Conservation (phyloP, 2,329 filamentous ascomycete genomes). For the Periconia sp. region DNA sequence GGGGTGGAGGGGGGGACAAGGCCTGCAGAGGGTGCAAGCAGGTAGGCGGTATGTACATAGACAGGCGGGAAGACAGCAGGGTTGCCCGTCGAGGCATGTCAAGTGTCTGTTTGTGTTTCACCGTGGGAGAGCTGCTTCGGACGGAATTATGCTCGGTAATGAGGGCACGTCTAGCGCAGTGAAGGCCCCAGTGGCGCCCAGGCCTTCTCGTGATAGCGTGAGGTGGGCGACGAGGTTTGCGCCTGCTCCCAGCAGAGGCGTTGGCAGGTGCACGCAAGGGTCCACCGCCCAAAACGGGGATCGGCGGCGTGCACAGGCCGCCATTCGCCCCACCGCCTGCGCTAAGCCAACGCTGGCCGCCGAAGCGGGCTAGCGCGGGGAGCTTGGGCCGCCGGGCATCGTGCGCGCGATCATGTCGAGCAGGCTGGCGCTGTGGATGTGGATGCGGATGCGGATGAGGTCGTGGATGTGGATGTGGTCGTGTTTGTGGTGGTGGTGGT, state of each 20-base stretch:
- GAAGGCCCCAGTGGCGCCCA: neutral
- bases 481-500: too few relatives aligned
- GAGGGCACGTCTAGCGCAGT: slow-evolving; percentile 1
- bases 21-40: too few relatives aligned
- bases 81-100: too few relatives aligned
- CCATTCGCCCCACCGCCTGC: slow-evolving; percentile 22
- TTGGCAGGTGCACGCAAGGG: slow-evolving; percentile 25
- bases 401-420: neutral
- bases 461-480: too few relatives aligned
- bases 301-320: slow-evolving; percentile 22
- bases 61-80: too few relatives aligned
- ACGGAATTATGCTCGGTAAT: slow-evolving; percentile 12
- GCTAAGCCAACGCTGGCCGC: slow-evolving; percentile 5
- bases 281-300: slow-evolving; percentile 34
- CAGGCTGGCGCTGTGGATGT: too few relatives aligned
- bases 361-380: slow-evolving; percentile 25
- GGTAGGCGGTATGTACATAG: too few relatives aligned
- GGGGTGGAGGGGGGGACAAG: too few relatives aligned
- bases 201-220: slow-evolving; percentile 9
- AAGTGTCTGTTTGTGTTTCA: too few relatives aligned
- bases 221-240: slow-evolving; percentile 20
- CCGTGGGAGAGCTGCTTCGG: too few relatives aligned
- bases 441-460: too few relatives aligned
- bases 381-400: slow-evolving; percentile 30
- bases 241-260: slow-evolving; percentile 13